Evolutionary conservation across 306 rosid genomes (phyloP).

Genomic region (Quercus mongolica): DNA sequence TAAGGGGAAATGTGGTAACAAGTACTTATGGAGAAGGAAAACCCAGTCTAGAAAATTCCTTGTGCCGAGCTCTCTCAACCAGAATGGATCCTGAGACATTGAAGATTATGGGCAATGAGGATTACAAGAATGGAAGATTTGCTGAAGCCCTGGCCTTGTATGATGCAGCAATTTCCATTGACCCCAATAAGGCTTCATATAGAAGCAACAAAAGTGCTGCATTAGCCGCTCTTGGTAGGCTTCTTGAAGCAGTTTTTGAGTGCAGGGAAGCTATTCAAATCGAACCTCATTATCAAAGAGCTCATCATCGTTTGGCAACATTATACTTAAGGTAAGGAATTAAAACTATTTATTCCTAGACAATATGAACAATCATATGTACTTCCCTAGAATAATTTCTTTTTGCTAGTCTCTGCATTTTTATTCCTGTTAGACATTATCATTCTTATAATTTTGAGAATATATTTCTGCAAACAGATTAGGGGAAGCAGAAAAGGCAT

Average conservation of each 20-base stretch:
- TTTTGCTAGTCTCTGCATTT: background rate
- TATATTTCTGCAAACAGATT: conserved; percentile 35
- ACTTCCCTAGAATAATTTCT: background rate
- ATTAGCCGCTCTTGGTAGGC: conserved; percentile 70
- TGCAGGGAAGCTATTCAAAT: conserved; percentile 86
- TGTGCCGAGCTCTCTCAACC: conserved; percentile 77
- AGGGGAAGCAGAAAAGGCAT: conserved; percentile 76
- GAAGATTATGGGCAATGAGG: conserved; percentile 91
- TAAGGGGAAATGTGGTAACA: conserved; percentile 10
- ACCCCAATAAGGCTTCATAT: conserved; percentile 77
- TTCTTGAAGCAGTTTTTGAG: conserved; percentile 84
- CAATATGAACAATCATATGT: background rate
- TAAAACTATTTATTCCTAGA: background rate
- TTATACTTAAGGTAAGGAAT: conserved; percentile 61
- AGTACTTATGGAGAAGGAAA: conserved; percentile 11
- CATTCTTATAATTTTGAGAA: background rate
- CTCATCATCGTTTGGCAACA: conserved; percentile 81
- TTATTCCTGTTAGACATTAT: background rate
- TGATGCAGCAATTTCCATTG: conserved; percentile 82
- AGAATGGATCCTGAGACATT: conserved; percentile 85
- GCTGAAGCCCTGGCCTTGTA: conserved; percentile 83
- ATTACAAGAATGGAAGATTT: conserved; percentile 79
- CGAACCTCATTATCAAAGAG: conserved; percentile 80
- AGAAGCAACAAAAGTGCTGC: conserved; percentile 91
- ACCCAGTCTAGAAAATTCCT: conserved; percentile 26